phyloP scores from a whole-genome alignment of 371 early-diverging fungal species.

The Caulochytrium protostelioides region DNA sequence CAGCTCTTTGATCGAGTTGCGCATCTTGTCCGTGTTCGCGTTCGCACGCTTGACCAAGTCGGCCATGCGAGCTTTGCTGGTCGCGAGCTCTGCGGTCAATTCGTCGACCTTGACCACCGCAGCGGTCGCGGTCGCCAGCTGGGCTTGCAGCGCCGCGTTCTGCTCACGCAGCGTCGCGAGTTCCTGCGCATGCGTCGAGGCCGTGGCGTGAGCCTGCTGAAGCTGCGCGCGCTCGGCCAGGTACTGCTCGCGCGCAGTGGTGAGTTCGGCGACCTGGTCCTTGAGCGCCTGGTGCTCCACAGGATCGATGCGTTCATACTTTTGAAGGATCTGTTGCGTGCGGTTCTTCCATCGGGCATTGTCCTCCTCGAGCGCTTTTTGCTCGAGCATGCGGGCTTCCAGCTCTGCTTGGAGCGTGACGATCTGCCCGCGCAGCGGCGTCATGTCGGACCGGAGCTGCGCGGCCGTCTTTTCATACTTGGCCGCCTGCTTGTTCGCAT shows the following conservation, averaged over 20 bases:
- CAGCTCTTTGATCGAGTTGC: slow-evolving; percentile 2
- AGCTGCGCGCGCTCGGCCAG: no score
- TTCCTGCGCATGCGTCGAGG: no score
- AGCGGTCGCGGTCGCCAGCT: background rate
- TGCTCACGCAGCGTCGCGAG: background rate
- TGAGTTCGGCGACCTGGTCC: slow-evolving; percentile 9
- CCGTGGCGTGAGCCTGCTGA: background rate
- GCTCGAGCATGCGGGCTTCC: slow-evolving; percentile 20
- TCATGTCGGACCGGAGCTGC: slow-evolving; percentile 7
- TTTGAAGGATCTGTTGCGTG: slow-evolving; percentile 31
- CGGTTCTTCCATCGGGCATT: slow-evolving; percentile 36
- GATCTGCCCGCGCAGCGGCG: slow-evolving; percentile 13
- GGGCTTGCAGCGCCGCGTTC: background rate
- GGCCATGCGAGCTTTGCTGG: background rate
- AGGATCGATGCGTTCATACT: slow-evolving; percentile 30
- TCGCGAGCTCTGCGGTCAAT: background rate
- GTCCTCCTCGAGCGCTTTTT: slow-evolving; percentile 20
- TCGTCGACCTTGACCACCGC: background rate
- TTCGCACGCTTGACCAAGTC: slow-evolving; percentile 3
- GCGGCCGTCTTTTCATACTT: slow-evolving; percentile 6
- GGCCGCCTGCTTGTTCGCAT: slow-evolving; percentile 11
- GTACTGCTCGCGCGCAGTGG: slow-evolving; percentile 12
- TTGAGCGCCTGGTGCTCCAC: slow-evolving; percentile 15
- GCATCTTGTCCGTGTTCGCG: slow-evolving; percentile 1
- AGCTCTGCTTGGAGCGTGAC: slow-evolving; percentile 31